Base-by-base conservation (phyloP, 2,329 filamentous ascomycete species). In the Venturia aucupariae region DNA sequence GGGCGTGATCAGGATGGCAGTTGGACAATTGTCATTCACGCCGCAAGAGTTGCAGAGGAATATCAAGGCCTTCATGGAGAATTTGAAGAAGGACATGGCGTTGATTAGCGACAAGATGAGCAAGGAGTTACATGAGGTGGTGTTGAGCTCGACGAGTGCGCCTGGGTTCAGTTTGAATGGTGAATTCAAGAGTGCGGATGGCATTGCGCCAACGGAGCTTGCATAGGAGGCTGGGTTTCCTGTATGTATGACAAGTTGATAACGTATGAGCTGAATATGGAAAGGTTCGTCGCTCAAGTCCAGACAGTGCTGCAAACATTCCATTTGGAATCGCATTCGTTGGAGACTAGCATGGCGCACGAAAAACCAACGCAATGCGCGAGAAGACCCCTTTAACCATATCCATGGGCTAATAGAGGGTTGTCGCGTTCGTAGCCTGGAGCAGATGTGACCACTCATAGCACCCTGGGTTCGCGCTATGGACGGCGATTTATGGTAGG, bases 91-190 rank as follows among this genome's bases (percentile, higher is more conserved):
- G 70, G 90, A 96, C 73, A 87, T 92, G 60, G 79, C 80, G 19
- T 80, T 76, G 13, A 70, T 92, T 71, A 85, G 84, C 67, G 85
- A 90, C 69, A 79, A 81, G 65, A 82, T 86, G 62, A 80, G 78
- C 64, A 94, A 94, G 80, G 83, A 90, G 68, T 81, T 97, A 62
- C 87, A 87, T 68, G 85, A 88, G 76, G 84, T 88, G 71, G 85
- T 85, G 71, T 78, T 99, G 71, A 93, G 90, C 79, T 91, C 92
- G 15, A 96, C 93, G 7, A 83, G 94, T 72, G 87, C 89, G 1
- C 92, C 94, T 1, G 93, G 91, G 0, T 86, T 99, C 79, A 91
- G 87, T 73, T 78, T 99, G 74, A 96, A 85, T 73, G 93, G 92
- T 65, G 85, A 88, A 64, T 89, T 94, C 75, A 85, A 78, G 70